A percentile compares a stretch with the other conserved stretches of the same genome.
Conservation (phyloP, 495 filamentous ascomycete species). For the Penicillium antarcticum region DNA sequence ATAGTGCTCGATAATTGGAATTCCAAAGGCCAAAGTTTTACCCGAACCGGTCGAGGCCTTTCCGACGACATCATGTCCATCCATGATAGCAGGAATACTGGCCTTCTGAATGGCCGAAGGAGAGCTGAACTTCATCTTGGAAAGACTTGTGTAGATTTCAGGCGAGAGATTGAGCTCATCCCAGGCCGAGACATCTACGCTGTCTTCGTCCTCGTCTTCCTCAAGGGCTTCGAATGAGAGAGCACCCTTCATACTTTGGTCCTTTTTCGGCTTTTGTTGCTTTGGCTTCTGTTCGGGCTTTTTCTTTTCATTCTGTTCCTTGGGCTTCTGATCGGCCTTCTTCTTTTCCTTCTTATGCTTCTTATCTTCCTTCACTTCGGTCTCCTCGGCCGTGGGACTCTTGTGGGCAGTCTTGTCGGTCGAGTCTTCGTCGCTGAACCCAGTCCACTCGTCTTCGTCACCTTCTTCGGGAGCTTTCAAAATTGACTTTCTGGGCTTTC, state of each 20-base stretch:
- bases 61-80: conserved; percentile 86
- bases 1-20: conserved; percentile 51
- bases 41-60: conserved; percentile 96
- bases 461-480: conserved; percentile 21
- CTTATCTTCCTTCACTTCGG: conserved; percentile 19
- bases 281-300: conserved; percentile 29
- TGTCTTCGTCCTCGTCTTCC: conserved; percentile 43
- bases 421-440: conserved; percentile 46
- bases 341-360: conserved; percentile 21
- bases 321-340: conserved; percentile 16
- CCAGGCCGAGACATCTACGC: conserved; percentile 68
- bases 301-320: conserved; percentile 30
- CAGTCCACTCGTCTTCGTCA: conserved; percentile 53
- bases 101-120: conserved; percentile 77
- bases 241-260: conserved; percentile 25
- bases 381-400: conserved; percentile 13
- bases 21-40: conserved; percentile 92
- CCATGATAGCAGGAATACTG: conserved; percentile 77
- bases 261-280: conserved; percentile 26
- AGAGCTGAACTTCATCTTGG: conserved; percentile 70
- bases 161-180: conserved; percentile 64
- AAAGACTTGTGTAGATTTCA: conserved; percentile 65
- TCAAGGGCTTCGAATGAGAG: conserved; percentile 40
- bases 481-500: conserved; percentile 37
- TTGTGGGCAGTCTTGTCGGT: conserved; percentile 16